phyloP scores from a whole-genome alignment of 805 yeast species.

The Barnettozyma wickerhamii region DNA sequence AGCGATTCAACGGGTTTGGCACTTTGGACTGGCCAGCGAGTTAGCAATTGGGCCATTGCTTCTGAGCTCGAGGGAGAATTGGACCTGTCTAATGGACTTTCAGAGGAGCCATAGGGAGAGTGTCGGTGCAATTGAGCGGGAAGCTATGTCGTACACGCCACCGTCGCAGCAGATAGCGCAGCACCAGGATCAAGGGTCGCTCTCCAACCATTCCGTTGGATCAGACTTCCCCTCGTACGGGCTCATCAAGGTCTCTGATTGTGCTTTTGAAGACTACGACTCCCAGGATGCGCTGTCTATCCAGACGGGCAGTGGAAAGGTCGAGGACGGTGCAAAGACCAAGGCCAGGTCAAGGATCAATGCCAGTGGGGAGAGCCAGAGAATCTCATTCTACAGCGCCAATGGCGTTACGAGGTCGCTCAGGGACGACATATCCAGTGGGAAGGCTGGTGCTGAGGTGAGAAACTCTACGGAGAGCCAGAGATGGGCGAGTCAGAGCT shows the following conservation, averaged over 20 bases:
- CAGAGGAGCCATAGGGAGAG: background rate
- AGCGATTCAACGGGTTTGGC: too few relatives aligned
- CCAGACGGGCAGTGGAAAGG: slow-evolving; percentile 1
- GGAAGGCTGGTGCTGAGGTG: background rate
- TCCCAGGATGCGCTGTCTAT: slow-evolving; percentile 18
- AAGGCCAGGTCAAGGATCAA: background rate
- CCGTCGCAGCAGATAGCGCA: background rate
- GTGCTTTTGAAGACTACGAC: slow-evolving; percentile 14
- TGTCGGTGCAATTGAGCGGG: background rate
- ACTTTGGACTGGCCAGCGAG: too few relatives aligned
- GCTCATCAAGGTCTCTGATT: slow-evolving; percentile 19
- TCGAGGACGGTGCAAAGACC: background rate
- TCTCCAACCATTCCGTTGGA: slow-evolving; percentile 3
- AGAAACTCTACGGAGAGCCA: background rate
- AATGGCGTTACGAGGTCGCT: background rate
- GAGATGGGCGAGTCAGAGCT: background rate
- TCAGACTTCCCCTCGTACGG: slow-evolving; percentile 20
- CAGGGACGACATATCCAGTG: background rate
- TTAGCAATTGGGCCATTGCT: too few relatives aligned
- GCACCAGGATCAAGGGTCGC: slow-evolving; percentile 1
- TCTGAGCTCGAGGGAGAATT: too few relatives aligned
- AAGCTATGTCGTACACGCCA: background rate
- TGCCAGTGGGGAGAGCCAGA: background rate
- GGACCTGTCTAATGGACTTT: too few relatives aligned
- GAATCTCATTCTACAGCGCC: background rate